Conservation (phyloP, 306 rosid genomes). For the Dryas octopetala region DNA sequence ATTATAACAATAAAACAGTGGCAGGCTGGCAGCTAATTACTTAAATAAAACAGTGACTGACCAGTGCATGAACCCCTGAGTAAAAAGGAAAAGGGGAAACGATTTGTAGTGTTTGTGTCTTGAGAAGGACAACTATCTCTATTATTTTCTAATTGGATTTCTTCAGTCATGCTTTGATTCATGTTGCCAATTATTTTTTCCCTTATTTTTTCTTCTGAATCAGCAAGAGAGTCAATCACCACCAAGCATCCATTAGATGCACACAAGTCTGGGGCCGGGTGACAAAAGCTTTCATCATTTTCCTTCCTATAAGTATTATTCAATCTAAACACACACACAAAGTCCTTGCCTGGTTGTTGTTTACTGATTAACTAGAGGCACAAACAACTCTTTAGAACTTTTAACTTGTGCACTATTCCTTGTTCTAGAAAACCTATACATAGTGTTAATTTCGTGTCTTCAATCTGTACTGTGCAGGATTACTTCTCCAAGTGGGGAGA, state of each 20-base stretch:
- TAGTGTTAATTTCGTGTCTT: slow-evolving; percentile 3
- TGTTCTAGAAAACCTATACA: neutral
- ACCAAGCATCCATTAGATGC: neutral
- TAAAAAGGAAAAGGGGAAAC: too few relatives aligned
- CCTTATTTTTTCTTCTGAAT: neutral
- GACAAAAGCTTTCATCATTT: neutral
- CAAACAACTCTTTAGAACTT: neutral
- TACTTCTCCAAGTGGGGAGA: slow-evolving; percentile 97
- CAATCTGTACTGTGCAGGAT: slow-evolving; percentile 51
- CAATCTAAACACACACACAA: neutral
- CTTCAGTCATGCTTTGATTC: too few relatives aligned
- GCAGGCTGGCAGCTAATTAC: neutral
- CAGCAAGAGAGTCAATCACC: neutral
- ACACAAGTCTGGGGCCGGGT: neutral
- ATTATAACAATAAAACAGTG: neutral
- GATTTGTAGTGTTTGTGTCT: too few relatives aligned
- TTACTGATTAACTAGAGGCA: neutral
- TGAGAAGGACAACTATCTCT: too few relatives aligned
- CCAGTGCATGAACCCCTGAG: too few relatives aligned
- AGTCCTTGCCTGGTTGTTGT: neutral
- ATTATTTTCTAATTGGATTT: too few relatives aligned
- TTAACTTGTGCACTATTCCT: neutral
- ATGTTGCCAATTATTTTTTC: too few relatives aligned
- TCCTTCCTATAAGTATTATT: neutral
- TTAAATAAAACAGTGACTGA: too few relatives aligned